These are phyloP conservation scores for Ophioceras dolichostomum DNA, from an alignment of 2,329 filamentous ascomycete species.

Conservation along the genomic window DNA sequence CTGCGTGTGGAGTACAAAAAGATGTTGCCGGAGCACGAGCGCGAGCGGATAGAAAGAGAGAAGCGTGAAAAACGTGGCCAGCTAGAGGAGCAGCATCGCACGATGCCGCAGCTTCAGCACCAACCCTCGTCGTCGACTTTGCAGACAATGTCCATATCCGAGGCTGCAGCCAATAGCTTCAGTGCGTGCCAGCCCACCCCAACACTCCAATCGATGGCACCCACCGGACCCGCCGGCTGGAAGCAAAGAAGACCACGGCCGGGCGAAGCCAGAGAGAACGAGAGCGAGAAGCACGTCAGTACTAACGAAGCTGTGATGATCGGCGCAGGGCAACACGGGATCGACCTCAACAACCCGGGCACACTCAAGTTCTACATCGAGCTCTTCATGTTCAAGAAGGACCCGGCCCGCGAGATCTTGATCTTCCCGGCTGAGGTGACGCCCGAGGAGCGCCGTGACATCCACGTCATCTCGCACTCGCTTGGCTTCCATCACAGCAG, in stretches of 20 bases:
- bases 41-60: conserved; percentile 91
- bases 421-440: conserved; percentile 73
- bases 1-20: conserved; percentile 98
- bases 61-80: conserved; percentile 94
- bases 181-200: no score
- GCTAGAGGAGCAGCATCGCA: conserved; percentile 87
- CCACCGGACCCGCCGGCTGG: no score
- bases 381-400: conserved; percentile 75
- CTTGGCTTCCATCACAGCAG: conserved; percentile 88
- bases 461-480: conserved; percentile 90
- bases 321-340: conserved; percentile 18
- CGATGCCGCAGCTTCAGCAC: conserved; percentile 51
- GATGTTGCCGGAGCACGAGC: conserved; percentile 90
- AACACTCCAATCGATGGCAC: no score
- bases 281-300: no score
- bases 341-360: conserved; percentile 84
- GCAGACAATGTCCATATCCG: not conserved
- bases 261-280: no score
- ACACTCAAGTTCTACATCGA: conserved; percentile 85
- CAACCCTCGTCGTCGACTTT: conserved; percentile 82
- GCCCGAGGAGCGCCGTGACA: conserved; percentile 74
- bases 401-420: conserved; percentile 56
- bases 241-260: no score
- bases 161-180: not conserved
- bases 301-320: no score